Evolutionary conservation across 441 rosid species (phyloP).

Genomic region (Lagerstroemia fauriei): DNA sequence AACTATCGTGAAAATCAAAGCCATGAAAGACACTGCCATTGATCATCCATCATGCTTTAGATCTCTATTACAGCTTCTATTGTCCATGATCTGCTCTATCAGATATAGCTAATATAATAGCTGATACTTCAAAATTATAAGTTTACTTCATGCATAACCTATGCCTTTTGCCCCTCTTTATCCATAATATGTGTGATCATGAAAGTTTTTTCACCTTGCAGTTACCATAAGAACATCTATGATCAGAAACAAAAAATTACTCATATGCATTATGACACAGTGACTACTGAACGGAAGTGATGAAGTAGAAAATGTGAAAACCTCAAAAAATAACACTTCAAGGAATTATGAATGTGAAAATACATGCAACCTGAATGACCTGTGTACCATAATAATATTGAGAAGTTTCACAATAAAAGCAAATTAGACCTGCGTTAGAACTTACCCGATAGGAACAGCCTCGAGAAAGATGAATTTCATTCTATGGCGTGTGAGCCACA

Average conservation of each 20-base stretch:
- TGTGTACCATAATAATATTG: not conserved
- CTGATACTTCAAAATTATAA: not conserved
- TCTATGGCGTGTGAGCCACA: constrained; percentile 45
- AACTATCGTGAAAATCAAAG: not conserved
- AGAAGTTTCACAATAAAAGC: not conserved
- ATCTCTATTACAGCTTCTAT: not conserved
- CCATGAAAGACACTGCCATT: not conserved
- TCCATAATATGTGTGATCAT: not conserved
- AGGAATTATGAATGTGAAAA: not conserved
- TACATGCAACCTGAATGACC: not conserved
- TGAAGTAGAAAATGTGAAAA: not conserved
- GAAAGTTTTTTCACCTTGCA: not conserved
- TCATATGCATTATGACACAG: not conserved
- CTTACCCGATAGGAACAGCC: constrained; percentile 77
- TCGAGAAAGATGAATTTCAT: constrained; percentile 60
- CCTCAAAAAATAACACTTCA: not conserved
- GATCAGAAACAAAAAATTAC: not conserved
- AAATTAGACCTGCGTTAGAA: constrained; percentile 14
- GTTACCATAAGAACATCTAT: not conserved
- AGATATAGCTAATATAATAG: not conserved
- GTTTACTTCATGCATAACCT: not conserved
- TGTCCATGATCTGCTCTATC: not conserved
- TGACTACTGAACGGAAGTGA: not conserved
- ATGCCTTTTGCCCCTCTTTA: not conserved
- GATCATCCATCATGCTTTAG: not conserved